Evolutionary conservation across 352 stramenopile genomes (phyloP).

Genomic region (Pythium oligandrum): DNA sequence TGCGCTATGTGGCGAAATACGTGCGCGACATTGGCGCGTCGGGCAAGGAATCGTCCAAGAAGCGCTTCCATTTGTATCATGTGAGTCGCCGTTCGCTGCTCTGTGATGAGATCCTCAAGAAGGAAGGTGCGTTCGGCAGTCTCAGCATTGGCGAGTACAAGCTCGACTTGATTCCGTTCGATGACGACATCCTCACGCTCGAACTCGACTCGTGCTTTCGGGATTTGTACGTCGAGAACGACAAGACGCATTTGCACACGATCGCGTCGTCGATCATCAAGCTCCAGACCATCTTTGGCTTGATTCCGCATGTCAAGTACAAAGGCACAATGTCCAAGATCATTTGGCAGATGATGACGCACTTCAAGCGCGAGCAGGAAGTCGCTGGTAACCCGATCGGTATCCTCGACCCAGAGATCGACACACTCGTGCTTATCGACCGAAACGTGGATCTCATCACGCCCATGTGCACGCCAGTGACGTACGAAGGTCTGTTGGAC

Average conservation of each 20-base stretch:
- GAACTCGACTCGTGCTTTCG: slow-evolving; percentile 88
- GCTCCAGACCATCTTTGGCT: slow-evolving; percentile 90
- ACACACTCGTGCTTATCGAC: slow-evolving; percentile 94
- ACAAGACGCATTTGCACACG: slow-evolving; percentile 86
- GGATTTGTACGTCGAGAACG: slow-evolving; percentile 86
- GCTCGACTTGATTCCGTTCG: slow-evolving; percentile 94
- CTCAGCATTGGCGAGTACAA: slow-evolving; percentile 88
- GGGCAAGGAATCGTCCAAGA: slow-evolving; percentile 39
- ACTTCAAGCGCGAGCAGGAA: slow-evolving; percentile 91
- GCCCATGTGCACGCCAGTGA: slow-evolving; percentile 94
- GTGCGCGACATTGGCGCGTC: slow-evolving; percentile 45
- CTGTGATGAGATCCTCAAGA: slow-evolving; percentile 90
- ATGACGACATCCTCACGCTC: slow-evolving; percentile 93
- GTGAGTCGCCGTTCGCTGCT: slow-evolving; percentile 88
- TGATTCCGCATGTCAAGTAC: slow-evolving; percentile 93
- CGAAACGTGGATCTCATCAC: slow-evolving; percentile 94
- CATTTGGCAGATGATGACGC: slow-evolving; percentile 90
- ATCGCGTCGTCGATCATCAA: slow-evolving; percentile 89
- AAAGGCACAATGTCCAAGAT: slow-evolving; percentile 89
- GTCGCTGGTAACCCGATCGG: slow-evolving; percentile 72
- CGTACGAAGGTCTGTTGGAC: slow-evolving; percentile 96
- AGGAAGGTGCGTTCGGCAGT: slow-evolving; percentile 83
- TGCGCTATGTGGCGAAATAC: slow-evolving; percentile 82
- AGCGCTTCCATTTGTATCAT: slow-evolving; percentile 87
- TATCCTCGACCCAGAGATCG: slow-evolving; percentile 84